These are phyloP conservation scores for Dactylonectria macrodidyma DNA, from an alignment of 2,329 filamentous ascomycete species.

Conservation along the genomic window DNA sequence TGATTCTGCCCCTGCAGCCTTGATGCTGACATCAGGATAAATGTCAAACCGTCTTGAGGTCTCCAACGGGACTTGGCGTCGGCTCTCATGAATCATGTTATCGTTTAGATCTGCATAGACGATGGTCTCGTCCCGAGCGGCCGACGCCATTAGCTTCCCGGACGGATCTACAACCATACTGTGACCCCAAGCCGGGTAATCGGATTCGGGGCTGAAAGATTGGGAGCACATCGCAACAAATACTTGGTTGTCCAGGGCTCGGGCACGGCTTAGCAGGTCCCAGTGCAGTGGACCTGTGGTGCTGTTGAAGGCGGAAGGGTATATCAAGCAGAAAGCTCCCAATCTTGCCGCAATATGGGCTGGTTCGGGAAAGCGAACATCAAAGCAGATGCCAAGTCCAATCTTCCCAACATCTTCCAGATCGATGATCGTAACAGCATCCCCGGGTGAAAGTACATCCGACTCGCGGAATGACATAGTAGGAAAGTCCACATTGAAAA, in stretches of 20 bases:
- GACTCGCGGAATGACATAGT: slow-evolving; percentile 92
- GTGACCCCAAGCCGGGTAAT: slow-evolving; percentile 92
- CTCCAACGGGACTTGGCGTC: slow-evolving; percentile 86
- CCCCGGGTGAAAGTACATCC: slow-evolving; percentile 88
- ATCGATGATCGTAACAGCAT: slow-evolving; percentile 86
- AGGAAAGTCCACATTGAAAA: slow-evolving; percentile 97
- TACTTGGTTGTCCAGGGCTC: slow-evolving; percentile 92
- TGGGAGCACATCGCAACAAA: slow-evolving; percentile 94
- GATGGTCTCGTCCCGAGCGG: slow-evolving; percentile 82
- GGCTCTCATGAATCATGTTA: slow-evolving; percentile 77
- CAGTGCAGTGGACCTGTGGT: slow-evolving; percentile 94
- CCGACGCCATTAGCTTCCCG: slow-evolving; percentile 81
- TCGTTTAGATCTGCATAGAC: slow-evolving; percentile 79
- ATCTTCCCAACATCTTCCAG: no score
- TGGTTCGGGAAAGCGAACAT: slow-evolving; percentile 81
- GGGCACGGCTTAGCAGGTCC: slow-evolving; percentile 82
- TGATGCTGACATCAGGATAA: slow-evolving; percentile 87
- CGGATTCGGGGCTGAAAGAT: slow-evolving; percentile 80
- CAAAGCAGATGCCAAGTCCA: no score
- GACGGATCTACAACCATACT: slow-evolving; percentile 89
- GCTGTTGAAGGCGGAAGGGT: slow-evolving; percentile 94
- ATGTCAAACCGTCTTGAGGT: slow-evolving; percentile 92
- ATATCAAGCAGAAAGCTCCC: slow-evolving; percentile 88
- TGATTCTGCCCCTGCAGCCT: no score
- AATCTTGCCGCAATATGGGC: slow-evolving; percentile 88